Conservation (phyloP, 805 yeast genomes). For the Maudiozyma turicensis region DNA sequence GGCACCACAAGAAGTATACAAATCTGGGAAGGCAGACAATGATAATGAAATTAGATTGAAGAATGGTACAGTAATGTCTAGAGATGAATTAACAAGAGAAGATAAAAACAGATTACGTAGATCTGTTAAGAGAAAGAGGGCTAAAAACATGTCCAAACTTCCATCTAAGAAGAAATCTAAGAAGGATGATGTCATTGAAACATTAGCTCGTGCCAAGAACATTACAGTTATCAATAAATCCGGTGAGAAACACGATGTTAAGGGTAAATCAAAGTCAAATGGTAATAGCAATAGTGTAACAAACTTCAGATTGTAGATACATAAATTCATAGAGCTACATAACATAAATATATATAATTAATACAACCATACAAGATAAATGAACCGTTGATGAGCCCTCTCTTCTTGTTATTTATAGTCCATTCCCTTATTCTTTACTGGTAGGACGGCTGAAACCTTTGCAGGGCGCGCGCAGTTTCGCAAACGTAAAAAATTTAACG, state of each 20-base stretch:
- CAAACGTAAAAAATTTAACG: not conserved
- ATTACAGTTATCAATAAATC: slow-evolving; percentile 67
- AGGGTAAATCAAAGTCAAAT: slow-evolving; percentile 48
- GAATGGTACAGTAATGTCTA: slow-evolving; percentile 72
- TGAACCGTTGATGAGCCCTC: too few relatives aligned
- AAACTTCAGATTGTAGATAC: slow-evolving; percentile 1
- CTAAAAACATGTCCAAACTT: slow-evolving; percentile 35
- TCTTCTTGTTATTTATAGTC: not conserved
- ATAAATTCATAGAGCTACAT: too few relatives aligned
- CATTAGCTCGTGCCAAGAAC: slow-evolving; percentile 63
- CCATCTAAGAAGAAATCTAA: slow-evolving; percentile 37
- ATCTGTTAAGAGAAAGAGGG: slow-evolving; percentile 72
- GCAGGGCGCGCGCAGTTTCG: not conserved
- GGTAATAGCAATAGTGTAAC: not conserved
- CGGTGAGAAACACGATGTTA: slow-evolving; percentile 66
- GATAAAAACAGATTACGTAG: slow-evolving; percentile 83
- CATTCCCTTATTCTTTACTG: not conserved
- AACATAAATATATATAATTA: too few relatives aligned
- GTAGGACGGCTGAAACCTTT: not conserved
- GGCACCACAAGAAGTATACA: slow-evolving; percentile 93
- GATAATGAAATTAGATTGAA: slow-evolving; percentile 58
- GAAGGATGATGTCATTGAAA: slow-evolving; percentile 55
- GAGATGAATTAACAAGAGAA: slow-evolving; percentile 71
- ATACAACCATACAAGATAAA: too few relatives aligned
- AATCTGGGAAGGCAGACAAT: slow-evolving; percentile 36